Base-by-base conservation (phyloP, 2,329 filamentous ascomycete species). In the Claviceps quebecensis region DNA sequence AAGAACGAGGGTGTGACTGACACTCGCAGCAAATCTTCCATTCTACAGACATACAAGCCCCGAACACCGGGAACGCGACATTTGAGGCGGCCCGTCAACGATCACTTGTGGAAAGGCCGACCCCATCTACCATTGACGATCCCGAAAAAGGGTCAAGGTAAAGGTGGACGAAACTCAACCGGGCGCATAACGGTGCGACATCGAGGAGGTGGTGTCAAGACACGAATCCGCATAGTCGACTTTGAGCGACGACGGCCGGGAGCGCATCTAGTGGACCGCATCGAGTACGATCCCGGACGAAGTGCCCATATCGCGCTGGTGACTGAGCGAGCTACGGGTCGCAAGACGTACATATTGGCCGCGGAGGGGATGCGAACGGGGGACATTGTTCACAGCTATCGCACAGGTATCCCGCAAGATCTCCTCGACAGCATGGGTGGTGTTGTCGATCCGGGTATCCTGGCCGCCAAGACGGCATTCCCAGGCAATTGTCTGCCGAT, bases 101-200 rank as follows among this genome's bases (percentile, higher is more conserved):
- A 96, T 62, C 93, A 98, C 68, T 73, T 98, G 45, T 97, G 88
- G 88, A 96, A 95, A 70, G 93, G 93, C 53, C 77, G 89, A 52
- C 87, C 93, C 1, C 82, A 85, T 58, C 74, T 87, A 37, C 80
- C 83, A 48, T 76, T 98, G 67, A 98, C 94, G 11, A 87, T 88
- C 61, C 81, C 89, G 39, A 95, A 96, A 68, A 91, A 91, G 67
- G 93, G 93, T 16, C 89, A 95, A 61, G 83, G 80, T 49, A 93
- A 95, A 67, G 94, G 93, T 67, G 93, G 93, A 44, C 81, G 93
- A 60, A 98, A 98, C 67, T 86, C 87, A 63, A 84, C 78, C 50
- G 94, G 93, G 23, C 76, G 80, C 57, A 79, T 98, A 55, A 95
- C 89, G 0, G 84, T 98, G 46, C 78, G 94, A 58, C 93, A 98